Percentiles rank a stretch among this genome's conserved stretches.
Evolutionary conservation across 768 basidiomycete species (phyloP).

Genomic region (Lactarius psammicola): DNA sequence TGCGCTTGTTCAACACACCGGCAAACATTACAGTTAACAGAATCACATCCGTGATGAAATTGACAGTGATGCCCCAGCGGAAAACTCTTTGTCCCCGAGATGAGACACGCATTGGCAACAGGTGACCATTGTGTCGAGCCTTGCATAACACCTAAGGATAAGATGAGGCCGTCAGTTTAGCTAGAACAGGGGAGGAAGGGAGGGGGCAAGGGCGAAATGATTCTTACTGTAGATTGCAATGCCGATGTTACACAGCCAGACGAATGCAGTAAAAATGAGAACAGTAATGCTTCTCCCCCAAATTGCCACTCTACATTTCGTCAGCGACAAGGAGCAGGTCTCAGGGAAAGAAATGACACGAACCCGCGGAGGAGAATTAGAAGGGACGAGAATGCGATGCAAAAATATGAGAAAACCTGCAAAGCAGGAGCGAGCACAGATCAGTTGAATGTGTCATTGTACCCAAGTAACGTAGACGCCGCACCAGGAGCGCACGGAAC

Average conservation of each 20-base stretch:
- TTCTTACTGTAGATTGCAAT: background rate
- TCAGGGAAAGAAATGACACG: background rate
- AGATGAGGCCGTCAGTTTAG: background rate
- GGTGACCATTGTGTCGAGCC: background rate
- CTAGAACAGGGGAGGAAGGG: background rate
- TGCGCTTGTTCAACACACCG: constrained; percentile 16
- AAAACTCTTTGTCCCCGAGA: background rate
- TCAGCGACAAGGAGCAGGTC: background rate
- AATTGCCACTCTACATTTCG: constrained; percentile 7
- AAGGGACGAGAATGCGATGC: constrained; percentile 7
- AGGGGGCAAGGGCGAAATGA: background rate
- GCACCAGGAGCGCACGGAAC: constrained; percentile 9
- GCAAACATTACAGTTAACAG: constrained; percentile 2
- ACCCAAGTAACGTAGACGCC: background rate
- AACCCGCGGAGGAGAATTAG: constrained; percentile 17
- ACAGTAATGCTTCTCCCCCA: constrained; percentile 7
- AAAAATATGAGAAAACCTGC: constrained; percentile 11
- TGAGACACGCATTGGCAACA: background rate
- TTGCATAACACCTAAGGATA: background rate
- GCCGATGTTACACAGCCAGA: constrained; percentile 10
- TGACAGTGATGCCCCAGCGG: constrained; percentile 11
- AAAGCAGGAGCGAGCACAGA: background rate
- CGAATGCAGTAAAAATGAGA: background rate
- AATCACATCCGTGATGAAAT: background rate
- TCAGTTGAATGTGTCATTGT: background rate